Evolutionary conservation across 805 yeast genomes (phyloP).

Genomic region (Yamadazyma tumulicola): DNA sequence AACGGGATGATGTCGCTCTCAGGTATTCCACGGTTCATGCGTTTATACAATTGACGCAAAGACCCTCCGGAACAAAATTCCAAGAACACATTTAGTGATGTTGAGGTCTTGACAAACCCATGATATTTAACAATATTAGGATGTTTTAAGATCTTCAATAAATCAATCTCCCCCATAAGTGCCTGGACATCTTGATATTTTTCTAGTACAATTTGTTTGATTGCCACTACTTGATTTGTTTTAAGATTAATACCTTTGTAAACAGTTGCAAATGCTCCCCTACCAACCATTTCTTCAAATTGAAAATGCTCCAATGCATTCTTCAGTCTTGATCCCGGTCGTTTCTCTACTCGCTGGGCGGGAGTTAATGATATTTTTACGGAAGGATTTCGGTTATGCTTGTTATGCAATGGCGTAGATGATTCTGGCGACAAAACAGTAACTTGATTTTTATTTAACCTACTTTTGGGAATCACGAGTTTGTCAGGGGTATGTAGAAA

Average conservation of each 20-base stretch:
- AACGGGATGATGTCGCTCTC: conserved; percentile 50
- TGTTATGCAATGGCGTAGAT: conserved; percentile 18
- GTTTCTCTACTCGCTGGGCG: conserved; percentile 48
- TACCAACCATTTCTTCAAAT: conserved; percentile 67
- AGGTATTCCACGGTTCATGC: conserved; percentile 48
- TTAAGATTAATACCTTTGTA: conserved; percentile 66
- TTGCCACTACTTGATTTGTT: conserved; percentile 70
- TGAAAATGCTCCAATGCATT: conserved; percentile 48
- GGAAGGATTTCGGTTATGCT: conserved; percentile 21
- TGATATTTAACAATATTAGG: conserved; percentile 65
- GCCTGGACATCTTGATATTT: conserved; percentile 41
- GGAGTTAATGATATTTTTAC: conserved; percentile 46
- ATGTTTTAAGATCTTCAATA: conserved; percentile 62
- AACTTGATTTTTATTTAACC: not conserved
- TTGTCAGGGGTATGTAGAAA: conserved; percentile 4
- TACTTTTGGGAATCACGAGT: conserved; percentile 5
- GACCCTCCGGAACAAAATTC: conserved; percentile 68
- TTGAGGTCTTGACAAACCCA: conserved; percentile 57
- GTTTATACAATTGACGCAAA: conserved; percentile 48
- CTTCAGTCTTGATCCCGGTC: conserved; percentile 32
- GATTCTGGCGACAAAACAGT: conserved; percentile 1
- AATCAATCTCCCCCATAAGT: conserved; percentile 64
- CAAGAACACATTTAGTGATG: conserved; percentile 53
- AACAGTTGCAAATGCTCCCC: conserved; percentile 90
- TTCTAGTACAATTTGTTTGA: conserved; percentile 69